Base-by-base conservation (phyloP, 139 green algal species). In the Edaphochlamys debaryana region DNA sequence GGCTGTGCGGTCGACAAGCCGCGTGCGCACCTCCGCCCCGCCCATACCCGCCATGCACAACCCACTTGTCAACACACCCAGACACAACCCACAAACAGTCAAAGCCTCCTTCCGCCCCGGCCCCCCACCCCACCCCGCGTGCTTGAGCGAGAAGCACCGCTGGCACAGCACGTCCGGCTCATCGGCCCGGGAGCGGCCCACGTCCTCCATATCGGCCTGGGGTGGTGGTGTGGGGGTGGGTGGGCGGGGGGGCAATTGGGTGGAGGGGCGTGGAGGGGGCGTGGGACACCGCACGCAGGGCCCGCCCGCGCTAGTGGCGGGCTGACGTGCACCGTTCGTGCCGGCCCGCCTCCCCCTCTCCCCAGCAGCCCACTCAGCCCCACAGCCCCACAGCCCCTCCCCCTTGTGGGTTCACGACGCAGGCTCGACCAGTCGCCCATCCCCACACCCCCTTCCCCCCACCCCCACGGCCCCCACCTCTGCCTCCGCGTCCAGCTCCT, bases 141-240 rank as follows among this genome's bases (percentile, higher is more conserved):
- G 87, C 13, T 72, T 89, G 37, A 99, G 89, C 3, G 93, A 96
- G 89, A 94, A 97, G 89, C 96, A 99, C 15, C 97, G 91, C 30
- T 95, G 94, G 77, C 97, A 99, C 22, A 88, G 34, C 50, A 81
- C 69, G n/a, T 87, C 60, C 42, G 40, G 73, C 50, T 82, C 81
- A n/a, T 88, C 80, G 34, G 41, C 72, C 34, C 45, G 32, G 58
- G 32, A 66, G 60, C 58, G 8, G 32, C 74, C 74, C 29, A 81
- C 60, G 30, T 81, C 74, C 17, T 81, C 74, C 34, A 62, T 30
- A 36, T 71, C 60, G 20, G n/a, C 74, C 74, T 81, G 74, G 27
- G 15, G 34, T 13, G 19, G 19, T 22, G 30, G 32, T 38, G 29
- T 64, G 36, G 50, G 67, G 70, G 17, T 64, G 25, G n/a, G 8